phyloP scores from a whole-genome alignment of 1,284 basidiomycete genomes.

The Boletus sp. region DNA sequence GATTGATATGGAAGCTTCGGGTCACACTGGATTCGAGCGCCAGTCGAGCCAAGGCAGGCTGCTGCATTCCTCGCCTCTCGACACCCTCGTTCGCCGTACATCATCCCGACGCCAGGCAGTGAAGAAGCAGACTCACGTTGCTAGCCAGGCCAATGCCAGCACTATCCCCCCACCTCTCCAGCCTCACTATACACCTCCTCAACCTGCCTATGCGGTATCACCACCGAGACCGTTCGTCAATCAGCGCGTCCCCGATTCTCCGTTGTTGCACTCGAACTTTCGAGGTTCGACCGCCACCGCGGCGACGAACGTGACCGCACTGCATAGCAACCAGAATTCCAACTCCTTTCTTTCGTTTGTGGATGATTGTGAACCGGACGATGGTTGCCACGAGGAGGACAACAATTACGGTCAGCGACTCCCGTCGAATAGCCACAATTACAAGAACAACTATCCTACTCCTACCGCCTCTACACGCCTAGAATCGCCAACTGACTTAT shows the following conservation, averaged over 20 bases:
- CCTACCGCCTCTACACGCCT: background rate
- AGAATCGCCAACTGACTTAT: slow-evolving; percentile 11
- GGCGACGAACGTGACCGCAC: slow-evolving; percentile 37
- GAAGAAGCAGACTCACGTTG: slow-evolving; percentile 2
- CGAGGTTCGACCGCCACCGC: slow-evolving; percentile 53
- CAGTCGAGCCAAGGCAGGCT: slow-evolving; percentile 18
- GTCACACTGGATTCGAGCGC: slow-evolving; percentile 17
- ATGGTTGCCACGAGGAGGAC: slow-evolving; percentile 11
- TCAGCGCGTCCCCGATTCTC: slow-evolving; percentile 44
- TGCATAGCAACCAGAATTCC: slow-evolving; percentile 20
- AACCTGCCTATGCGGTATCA: background rate
- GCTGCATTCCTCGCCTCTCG: slow-evolving; percentile 41
- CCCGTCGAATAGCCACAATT: background rate
- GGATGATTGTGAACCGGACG: slow-evolving; percentile 25
- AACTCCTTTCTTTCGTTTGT: slow-evolving; percentile 29
- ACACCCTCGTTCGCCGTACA: slow-evolving; percentile 39
- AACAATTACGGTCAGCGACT: slow-evolving; percentile 9
- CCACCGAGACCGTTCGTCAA: slow-evolving; percentile 9
- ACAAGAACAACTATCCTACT: slow-evolving; percentile 1
- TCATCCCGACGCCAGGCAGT: slow-evolving; percentile 36
- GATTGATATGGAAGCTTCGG: slow-evolving; percentile 19
- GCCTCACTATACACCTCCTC: slow-evolving; percentile 6
- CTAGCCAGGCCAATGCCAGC: background rate
- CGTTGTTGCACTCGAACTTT: slow-evolving; percentile 64
- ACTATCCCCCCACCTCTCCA: slow-evolving; percentile 8